Conservation (phyloP, 1,139 yeast genomes). For the Geotrichum fermentans region DNA sequence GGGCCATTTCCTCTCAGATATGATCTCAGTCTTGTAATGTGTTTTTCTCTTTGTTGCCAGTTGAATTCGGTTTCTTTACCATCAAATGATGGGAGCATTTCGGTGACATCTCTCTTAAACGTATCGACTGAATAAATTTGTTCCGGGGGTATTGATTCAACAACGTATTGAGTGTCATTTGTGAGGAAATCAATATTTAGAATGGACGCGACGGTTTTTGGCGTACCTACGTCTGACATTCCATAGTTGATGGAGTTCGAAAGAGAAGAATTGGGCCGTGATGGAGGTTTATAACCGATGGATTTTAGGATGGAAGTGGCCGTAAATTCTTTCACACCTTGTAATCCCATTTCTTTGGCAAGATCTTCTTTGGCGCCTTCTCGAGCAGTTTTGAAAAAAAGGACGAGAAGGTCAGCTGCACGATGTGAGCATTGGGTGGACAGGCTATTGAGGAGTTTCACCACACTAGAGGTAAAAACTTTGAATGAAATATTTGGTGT, state of each 20-base stretch:
- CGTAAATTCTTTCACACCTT: constrained; percentile 22
- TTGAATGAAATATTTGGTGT: constrained; percentile 38
- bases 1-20: constrained; percentile 56
- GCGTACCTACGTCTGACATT: neutral
- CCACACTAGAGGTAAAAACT: constrained; percentile 42
- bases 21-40: constrained; percentile 53
- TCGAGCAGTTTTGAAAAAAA: constrained; percentile 43
- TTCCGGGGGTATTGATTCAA: constrained; percentile 34
- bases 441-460: constrained; percentile 38
- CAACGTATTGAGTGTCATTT: constrained; percentile 30
- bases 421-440: constrained; percentile 6
- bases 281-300: constrained; percentile 7
- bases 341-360: constrained; percentile 44
- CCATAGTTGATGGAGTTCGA: neutral
- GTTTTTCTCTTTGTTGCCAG: constrained; percentile 72
- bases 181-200: constrained; percentile 27
- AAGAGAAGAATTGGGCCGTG: neutral
- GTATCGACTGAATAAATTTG: constrained; percentile 35
- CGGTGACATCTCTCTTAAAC: constrained; percentile 39
- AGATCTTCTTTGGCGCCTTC: constrained; percentile 48
- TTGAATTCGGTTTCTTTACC: constrained; percentile 85
- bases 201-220: constrained; percentile 3
- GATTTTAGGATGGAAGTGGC: constrained; percentile 19
- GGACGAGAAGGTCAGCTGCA: constrained; percentile 35
- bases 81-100: constrained; percentile 46